A percentile compares a stretch with the other conserved stretches of the same genome.
Conservation (phyloP, 2,329 filamentous ascomycete genomes). For the Talaromyces sp. region DNA sequence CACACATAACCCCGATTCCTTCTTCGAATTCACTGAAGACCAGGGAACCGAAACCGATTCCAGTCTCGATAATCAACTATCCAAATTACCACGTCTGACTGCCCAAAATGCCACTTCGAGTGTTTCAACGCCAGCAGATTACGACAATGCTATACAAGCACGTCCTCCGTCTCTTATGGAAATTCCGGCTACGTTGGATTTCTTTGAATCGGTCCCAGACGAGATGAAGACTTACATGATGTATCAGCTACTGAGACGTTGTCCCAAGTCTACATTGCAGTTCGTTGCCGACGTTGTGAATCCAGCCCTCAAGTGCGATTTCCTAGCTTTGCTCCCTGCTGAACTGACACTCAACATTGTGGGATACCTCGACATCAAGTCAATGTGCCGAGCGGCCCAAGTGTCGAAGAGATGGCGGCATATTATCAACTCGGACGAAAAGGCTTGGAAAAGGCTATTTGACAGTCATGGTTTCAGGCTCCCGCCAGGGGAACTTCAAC, state of each 20-base stretch:
- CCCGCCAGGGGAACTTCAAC: slow-evolving; percentile 74
- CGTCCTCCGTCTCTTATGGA: slow-evolving; percentile 57
- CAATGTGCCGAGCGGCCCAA: slow-evolving; percentile 83
- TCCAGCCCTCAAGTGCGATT: slow-evolving; percentile 90
- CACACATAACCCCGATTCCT: slow-evolving; percentile 41
- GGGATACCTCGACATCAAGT: slow-evolving; percentile 76
- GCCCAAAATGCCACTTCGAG: slow-evolving; percentile 14
- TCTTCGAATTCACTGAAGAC: slow-evolving; percentile 36
- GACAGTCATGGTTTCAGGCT: slow-evolving; percentile 77
- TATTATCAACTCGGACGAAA: slow-evolving; percentile 87
- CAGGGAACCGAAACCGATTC: slow-evolving; percentile 40
- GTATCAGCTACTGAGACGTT: slow-evolving; percentile 88
- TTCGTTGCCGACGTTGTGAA: slow-evolving; percentile 88
- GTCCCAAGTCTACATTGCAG: slow-evolving; percentile 80
- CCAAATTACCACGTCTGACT: slow-evolving; percentile 19
- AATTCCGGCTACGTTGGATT: slow-evolving; percentile 79
- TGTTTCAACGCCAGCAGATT: background rate
- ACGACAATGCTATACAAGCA: slow-evolving; percentile 19
- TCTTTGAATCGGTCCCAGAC: slow-evolving; percentile 84
- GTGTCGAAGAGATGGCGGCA: slow-evolving; percentile 93
- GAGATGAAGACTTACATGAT: slow-evolving; percentile 95
- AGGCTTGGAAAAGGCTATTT: slow-evolving; percentile 89
- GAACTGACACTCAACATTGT: slow-evolving; percentile 86
- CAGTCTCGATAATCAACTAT: slow-evolving; percentile 33
- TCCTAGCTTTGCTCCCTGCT: slow-evolving; percentile 73